A percentile compares a stretch with the other conserved stretches of the same genome.
These are phyloP conservation scores for Flammula alnicola DNA, from an alignment of 1,284 basidiomycete genomes.

Conservation along the genomic window DNA sequence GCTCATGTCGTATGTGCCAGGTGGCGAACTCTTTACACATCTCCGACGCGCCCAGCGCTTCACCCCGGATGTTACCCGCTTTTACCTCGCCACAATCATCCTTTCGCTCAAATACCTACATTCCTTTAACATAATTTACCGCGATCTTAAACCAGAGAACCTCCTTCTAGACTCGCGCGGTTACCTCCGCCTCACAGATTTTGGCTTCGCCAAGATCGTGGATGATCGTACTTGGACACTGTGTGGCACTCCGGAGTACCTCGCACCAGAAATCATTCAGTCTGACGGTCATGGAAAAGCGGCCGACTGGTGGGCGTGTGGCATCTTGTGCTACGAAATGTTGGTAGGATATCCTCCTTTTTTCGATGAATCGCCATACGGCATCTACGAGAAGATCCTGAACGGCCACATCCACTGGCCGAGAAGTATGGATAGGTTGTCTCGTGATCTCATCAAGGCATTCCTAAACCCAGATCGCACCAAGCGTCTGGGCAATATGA, in stretches of 20 bases:
- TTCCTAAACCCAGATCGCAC: slow-evolving; percentile 95
- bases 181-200: slow-evolving; percentile 97
- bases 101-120: slow-evolving; percentile 96
- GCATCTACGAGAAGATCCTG: slow-evolving; percentile 94
- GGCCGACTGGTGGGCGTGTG: slow-evolving; percentile 99
- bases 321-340: slow-evolving; percentile 98
- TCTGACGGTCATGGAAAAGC: slow-evolving; percentile 98
- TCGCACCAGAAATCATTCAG: slow-evolving; percentile 95
- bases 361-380: slow-evolving; percentile 93
- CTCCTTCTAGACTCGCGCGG: slow-evolving; percentile 94
- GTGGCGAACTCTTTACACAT: slow-evolving; percentile 96
- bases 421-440: slow-evolving; percentile 81
- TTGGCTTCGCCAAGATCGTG: slow-evolving; percentile 98
- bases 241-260: slow-evolving; percentile 97
- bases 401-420: slow-evolving; percentile 94
- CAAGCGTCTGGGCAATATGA: slow-evolving; percentile 94
- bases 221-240: slow-evolving; percentile 99
- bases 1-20: slow-evolving; percentile 98
- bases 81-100: slow-evolving; percentile 97
- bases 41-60: slow-evolving; percentile 92
- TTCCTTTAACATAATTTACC: slow-evolving; percentile 98
- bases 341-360: slow-evolving; percentile 93
- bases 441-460: slow-evolving; percentile 77
- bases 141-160: slow-evolving; percentile 98
- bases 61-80: slow-evolving; percentile 97